Base-by-base conservation (phyloP, 306 rosid species). In the Abrus precatorius region DNA sequence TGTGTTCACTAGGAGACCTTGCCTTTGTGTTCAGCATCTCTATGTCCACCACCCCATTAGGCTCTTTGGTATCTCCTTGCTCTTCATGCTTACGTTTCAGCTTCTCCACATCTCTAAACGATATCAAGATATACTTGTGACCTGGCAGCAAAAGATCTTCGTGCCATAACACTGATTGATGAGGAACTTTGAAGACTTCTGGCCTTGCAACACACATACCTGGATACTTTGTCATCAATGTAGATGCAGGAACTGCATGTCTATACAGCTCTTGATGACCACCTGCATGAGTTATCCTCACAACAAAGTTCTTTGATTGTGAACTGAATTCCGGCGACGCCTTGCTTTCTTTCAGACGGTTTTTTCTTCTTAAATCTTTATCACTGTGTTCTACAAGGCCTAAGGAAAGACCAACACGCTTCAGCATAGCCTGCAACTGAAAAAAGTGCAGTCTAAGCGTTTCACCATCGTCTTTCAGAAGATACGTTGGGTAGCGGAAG, bases 121-220 rank as follows among this genome's bases (percentile, higher is more conserved):
- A 81, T 34, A 92, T 54, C 4, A 92, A 76, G 27, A 83, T 72
- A 34, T 94, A 94, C 68, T 90, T 92, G 40, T 91, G 89, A 74
- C 98, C 95, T 13, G 90, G 89, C 38, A 84, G 28, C 36, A 94
- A 87, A 44, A 77, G 52, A 50, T 88, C 92, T 28, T 88, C 91
- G 3, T 82, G 76, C 84, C 80, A 72, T 6, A 92, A 34, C 20
- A 92, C 80, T 27, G 97, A 86, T 20, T 81, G 72, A 3, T 89
- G 93, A 32, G 97, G 97, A 64, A 65, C 43, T 74, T 36, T 91
- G 87, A 91, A 92, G 43, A 94, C 96, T 14, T 94, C 90, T 1
- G 94, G 94, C 63, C 59, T 72, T 3, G 93, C 89, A 36, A 91
- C 76, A 57, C 85, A 87, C 86, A 87, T 91, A 8, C 93, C 97